A percentile compares a stretch with the other conserved stretches of the same genome.
Conservation (phyloP, 495 filamentous ascomycete genomes). For the Penicillium alfredii region DNA sequence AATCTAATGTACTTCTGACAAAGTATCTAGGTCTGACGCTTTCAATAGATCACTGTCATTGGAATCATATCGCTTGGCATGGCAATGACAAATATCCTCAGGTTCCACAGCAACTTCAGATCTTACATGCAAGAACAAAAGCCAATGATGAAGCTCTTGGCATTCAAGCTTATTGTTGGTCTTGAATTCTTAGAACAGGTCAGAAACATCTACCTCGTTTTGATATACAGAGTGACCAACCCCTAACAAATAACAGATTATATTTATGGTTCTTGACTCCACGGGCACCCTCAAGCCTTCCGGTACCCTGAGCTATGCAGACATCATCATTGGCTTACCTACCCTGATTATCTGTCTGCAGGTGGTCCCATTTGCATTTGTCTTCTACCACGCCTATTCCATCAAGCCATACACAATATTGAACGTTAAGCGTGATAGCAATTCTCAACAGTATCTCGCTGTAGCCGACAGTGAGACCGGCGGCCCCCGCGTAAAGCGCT, state of each 20-base stretch:
- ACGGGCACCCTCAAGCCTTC: slow-evolving; percentile 7
- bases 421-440: slow-evolving; percentile 1
- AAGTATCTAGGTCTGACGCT: too few relatives aligned
- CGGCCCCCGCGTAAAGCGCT: not conserved
- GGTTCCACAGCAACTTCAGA: too few relatives aligned
- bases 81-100: slow-evolving; percentile 11
- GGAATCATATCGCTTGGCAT: too few relatives aligned
- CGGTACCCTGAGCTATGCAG: slow-evolving; percentile 12
- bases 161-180: slow-evolving; percentile 18
- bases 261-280: slow-evolving; percentile 6
- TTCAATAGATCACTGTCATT: too few relatives aligned
- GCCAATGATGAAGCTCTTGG: slow-evolving; percentile 14
- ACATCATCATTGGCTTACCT: slow-evolving; percentile 18
- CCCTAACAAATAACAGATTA: slow-evolving; percentile 10
- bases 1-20: not conserved
- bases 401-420: slow-evolving; percentile 18
- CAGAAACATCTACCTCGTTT: not conserved
- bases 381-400: slow-evolving; percentile 17
- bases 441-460: slow-evolving; percentile 3
- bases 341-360: slow-evolving; percentile 17
- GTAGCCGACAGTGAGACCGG: slow-evolving; percentile 1
- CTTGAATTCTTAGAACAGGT: slow-evolving; percentile 14
- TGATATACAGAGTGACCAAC: slow-evolving; percentile 9
- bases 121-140: slow-evolving; percentile 10
- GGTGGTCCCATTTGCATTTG: slow-evolving; percentile 16